Conservation (phyloP, 2,329 filamentous ascomycete species). For the Neocatenulostroma microsporum region DNA sequence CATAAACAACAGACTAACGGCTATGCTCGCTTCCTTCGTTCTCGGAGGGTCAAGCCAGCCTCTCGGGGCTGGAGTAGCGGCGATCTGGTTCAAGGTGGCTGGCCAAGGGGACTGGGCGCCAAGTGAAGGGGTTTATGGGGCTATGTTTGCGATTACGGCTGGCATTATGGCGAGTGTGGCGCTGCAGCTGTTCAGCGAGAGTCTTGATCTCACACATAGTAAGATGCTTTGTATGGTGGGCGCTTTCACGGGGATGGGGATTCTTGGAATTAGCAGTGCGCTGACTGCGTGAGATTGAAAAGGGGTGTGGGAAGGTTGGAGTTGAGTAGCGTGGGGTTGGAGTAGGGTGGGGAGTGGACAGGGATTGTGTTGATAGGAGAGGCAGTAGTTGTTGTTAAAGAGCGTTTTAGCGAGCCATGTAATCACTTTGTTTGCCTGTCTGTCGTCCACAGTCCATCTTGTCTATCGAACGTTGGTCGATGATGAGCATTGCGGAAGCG, state of each 20-base stretch:
- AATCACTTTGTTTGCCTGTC: too few species aligned
- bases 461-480: too few species aligned
- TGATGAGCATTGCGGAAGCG: too few species aligned
- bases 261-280: conserved; percentile 78
- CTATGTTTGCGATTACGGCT: conserved; percentile 79
- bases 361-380: too few species aligned
- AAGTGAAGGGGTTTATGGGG: conserved; percentile 58
- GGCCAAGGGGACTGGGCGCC: conserved; percentile 41
- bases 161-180: conserved; percentile 96
- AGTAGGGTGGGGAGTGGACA: too few species aligned
- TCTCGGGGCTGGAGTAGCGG: conserved; percentile 73
- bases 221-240: conserved; percentile 69
- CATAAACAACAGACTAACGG: conserved; percentile 67
- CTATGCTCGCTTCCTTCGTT: conserved; percentile 75
- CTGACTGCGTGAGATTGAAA: conserved; percentile 65
- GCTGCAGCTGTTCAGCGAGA: conserved; percentile 81
- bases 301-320: too few species aligned
- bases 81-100: conserved; percentile 70
- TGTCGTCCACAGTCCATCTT: too few species aligned
- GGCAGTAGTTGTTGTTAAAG: too few species aligned
- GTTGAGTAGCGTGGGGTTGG: too few species aligned
- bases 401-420: too few species aligned
- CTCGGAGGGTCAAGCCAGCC: conserved; percentile 85
- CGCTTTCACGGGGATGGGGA: conserved; percentile 77
- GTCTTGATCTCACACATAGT: conserved; percentile 72